Evolutionary conservation across 495 filamentous ascomycete species (phyloP).

Genomic region (Aspergillus diversus): DNA sequence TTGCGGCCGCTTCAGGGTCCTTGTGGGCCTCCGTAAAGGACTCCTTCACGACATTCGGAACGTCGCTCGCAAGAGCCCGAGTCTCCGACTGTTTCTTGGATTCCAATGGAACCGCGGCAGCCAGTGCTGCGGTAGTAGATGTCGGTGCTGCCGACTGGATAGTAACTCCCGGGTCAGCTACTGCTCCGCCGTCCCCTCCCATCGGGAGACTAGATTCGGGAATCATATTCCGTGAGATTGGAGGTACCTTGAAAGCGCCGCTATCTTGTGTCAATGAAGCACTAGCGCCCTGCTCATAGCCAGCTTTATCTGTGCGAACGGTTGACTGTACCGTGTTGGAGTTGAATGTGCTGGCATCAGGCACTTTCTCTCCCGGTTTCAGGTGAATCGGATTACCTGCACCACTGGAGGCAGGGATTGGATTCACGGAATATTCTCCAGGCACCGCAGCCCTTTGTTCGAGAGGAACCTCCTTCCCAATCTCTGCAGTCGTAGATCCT

Average conservation of each 20-base stretch:
- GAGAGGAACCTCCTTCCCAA: conserved; percentile 66
- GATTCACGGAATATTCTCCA: conserved; percentile 65
- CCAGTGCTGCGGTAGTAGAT: conserved; percentile 75
- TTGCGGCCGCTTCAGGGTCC: conserved; percentile 71
- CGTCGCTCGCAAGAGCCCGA: conserved; percentile 52
- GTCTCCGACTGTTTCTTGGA: conserved; percentile 53
- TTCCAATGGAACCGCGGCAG: conserved; percentile 72
- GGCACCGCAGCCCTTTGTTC: conserved; percentile 62
- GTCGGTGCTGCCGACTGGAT: conserved; percentile 70
- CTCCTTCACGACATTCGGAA: conserved; percentile 74
- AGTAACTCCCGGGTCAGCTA: conserved; percentile 52
- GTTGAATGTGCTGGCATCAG: conserved; percentile 57
- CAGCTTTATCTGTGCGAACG: conserved; percentile 78
- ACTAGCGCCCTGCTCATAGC: conserved; percentile 76
- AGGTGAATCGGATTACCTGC: conserved; percentile 78
- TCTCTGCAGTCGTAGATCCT: conserved; percentile 64
- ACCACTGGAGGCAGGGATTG: conserved; percentile 72
- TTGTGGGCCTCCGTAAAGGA: conserved; percentile 66
- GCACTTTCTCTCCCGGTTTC: conserved; percentile 78
- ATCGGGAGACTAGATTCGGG: conserved; percentile 88
- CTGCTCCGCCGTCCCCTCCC: conserved; percentile 30
- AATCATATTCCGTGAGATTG: conserved; percentile 67
- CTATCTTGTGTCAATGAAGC: conserved; percentile 31
- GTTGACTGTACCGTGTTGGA: conserved; percentile 53
- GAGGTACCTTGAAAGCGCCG: conserved; percentile 60